Base-by-base conservation (phyloP, 176 grass and related monocot species). In the Ampelocalamus luodianensis region DNA sequence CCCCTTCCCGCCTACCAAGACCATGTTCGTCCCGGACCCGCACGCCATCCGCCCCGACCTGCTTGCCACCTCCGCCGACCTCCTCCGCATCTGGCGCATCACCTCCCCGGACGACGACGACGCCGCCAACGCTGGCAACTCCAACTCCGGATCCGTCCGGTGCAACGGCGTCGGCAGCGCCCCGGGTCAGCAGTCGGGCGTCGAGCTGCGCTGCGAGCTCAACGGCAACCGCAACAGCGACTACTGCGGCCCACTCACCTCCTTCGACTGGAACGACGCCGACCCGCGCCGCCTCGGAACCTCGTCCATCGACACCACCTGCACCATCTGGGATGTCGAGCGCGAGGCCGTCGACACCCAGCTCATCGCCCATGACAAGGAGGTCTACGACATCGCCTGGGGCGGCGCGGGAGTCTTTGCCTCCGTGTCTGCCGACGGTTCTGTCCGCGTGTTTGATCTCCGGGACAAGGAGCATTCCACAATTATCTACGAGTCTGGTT, bases 331-430 rank as follows among this genome's bases (percentile, higher is more conserved):
- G 97, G 97, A 99, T 37, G 91, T 99, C 12, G 97, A 99, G 61
- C 93, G 93, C 6, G 93, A 96, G 88, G 93, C 79, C 5, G 93
- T 99, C 6, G 97, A 99, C 80, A 99, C 97, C 24, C 97, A 99
- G 86, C 91, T 99, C 79, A 99, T 99, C 39, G 97, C 97, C 22
- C 97, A 99, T 68, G 97, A 99, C 71, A 99, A 99, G 93, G 97
- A 96, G 87, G 97, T 99, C 59, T 91, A 99, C 42, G 97, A 99
- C 88, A 96, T 99, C 61, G 97, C 97, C 17, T 99, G 97, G 97
- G 97, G 97, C 1, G 97, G 97, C 0, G 97, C 94, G 0, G 96
- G 93, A 16, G 96, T 98, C 32, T 98, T 98, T 63, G 96, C 96
- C 3, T 98, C 96, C 0, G 96, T 98, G 37, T 98, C 96, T 1